Conservation (phyloP, 148 eudicot species). For the Heliamphora exappendiculata region DNA sequence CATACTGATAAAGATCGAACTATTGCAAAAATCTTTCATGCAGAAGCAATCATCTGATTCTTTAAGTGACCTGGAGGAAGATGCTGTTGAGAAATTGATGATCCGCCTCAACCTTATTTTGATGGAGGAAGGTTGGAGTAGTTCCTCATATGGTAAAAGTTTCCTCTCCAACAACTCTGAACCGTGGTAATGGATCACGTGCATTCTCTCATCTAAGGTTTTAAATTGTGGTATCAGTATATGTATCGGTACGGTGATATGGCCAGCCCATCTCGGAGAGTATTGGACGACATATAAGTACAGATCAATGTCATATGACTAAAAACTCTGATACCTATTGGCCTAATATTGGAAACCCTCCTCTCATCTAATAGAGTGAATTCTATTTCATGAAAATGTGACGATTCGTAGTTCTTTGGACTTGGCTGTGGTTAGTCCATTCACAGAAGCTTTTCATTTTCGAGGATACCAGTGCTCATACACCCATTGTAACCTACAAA, state of each 20-base stretch:
- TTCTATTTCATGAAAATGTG: not conserved
- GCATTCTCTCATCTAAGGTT: not conserved
- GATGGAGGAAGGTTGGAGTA: conserved; percentile 73
- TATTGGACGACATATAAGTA: not conserved
- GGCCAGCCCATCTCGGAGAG: not conserved
- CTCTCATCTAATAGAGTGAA: not conserved
- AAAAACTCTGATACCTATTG: too few relatives aligned
- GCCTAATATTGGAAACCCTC: not conserved
- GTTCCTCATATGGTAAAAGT: conserved; percentile 25
- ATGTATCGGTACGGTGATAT: too few relatives aligned
- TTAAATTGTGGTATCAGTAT: too few relatives aligned
- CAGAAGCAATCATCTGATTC: conserved; percentile 31
- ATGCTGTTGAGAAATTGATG: conserved; percentile 54
- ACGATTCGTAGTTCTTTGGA: not conserved
- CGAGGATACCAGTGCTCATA: not conserved
- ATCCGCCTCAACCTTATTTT: conserved; percentile 60
- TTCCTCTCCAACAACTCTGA: conserved; percentile 50
- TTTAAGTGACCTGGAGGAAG: conserved; percentile 35
- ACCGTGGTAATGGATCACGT: conserved; percentile 47
- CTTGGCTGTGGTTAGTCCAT: not conserved
- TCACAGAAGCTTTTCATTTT: not conserved
- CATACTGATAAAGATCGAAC: not conserved
- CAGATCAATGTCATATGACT: too few relatives aligned
- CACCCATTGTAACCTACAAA: not conserved
- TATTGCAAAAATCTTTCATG: conserved; percentile 5